Evolutionary conservation across 2,329 filamentous ascomycete species (phyloP).

Genomic region (Verticillium dahliae): DNA sequence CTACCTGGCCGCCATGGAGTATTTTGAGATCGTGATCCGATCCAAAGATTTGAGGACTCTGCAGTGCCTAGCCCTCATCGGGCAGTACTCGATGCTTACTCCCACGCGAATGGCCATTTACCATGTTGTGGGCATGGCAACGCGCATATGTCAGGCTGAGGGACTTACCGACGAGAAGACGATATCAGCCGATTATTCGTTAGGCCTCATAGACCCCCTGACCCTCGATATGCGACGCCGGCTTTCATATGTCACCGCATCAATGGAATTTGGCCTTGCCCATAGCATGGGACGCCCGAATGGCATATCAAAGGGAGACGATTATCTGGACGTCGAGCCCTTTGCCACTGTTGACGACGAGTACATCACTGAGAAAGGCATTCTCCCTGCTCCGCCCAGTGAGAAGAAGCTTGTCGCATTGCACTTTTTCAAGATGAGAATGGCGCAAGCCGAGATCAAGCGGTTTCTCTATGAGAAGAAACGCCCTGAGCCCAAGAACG

Average conservation of each 20-base stretch:
- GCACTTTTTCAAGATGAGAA: constrained; percentile 87
- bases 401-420: constrained; percentile 84
- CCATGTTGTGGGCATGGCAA: constrained; percentile 84
- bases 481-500: constrained; percentile 65
- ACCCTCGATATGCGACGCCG: constrained; percentile 86
- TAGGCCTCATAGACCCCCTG: constrained; percentile 59
- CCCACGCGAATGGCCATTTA: constrained; percentile 90
- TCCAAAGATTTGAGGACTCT: constrained; percentile 87
- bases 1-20: constrained; percentile 81
- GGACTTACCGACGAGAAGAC: constrained; percentile 86
- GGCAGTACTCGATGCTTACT: constrained; percentile 85
- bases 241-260: constrained; percentile 79
- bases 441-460: constrained; percentile 82
- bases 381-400: constrained; percentile 64
- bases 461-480: constrained; percentile 82
- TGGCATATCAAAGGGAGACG: constrained; percentile 73
- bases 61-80: constrained; percentile 82
- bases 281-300: constrained; percentile 84
- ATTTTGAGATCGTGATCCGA: constrained; percentile 74
- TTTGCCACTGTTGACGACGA: constrained; percentile 78
- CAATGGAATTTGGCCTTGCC: constrained; percentile 83
- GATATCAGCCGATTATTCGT: constrained; percentile 57
- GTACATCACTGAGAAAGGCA: constrained; percentile 72
- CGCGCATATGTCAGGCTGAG: constrained; percentile 81
- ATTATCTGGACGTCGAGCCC: constrained; percentile 79